Evolutionary conservation across 1,139 yeast species (phyloP).

Genomic region (Magnusiomyces tetraspermus): DNA sequence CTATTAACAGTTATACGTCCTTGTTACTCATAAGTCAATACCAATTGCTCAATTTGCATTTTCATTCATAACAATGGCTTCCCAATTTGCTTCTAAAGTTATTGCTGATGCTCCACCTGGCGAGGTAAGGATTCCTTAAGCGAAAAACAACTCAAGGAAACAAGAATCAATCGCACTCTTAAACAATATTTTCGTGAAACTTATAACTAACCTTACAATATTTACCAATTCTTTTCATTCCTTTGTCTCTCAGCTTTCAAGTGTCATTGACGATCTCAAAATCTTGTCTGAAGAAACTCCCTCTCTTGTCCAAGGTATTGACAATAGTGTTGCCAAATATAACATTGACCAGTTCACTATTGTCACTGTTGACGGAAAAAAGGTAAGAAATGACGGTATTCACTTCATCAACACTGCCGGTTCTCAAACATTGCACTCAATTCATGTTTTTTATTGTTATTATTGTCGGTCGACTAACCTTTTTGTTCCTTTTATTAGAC

Average conservation of each 20-base stretch:
- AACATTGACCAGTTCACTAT: slow-evolving; percentile 38
- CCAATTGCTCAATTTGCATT: background rate
- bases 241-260: slow-evolving; percentile 17
- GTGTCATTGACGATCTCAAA: slow-evolving; percentile 28
- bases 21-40: background rate
- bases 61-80: slow-evolving; percentile 1
- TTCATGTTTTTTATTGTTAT: slow-evolving; percentile 16
- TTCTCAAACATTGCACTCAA: background rate
- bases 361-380: slow-evolving; percentile 29
- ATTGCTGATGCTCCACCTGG: slow-evolving; percentile 49
- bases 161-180: no score
- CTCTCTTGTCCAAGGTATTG: slow-evolving; percentile 25
- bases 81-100: slow-evolving; percentile 31
- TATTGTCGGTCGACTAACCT: no score
- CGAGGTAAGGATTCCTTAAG: slow-evolving; percentile 34
- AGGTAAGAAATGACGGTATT: no score
- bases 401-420: background rate
- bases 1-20: background rate
- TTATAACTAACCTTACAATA: background rate
- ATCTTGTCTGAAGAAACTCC: slow-evolving; percentile 31
- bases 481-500: slow-evolving; percentile 20
- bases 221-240: background rate
- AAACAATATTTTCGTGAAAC: background rate
- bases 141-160: no score
- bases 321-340: slow-evolving; percentile 36